A percentile compares a stretch with the other conserved stretches of the same genome.
Conservation (phyloP, 2,329 filamentous ascomycete genomes). For the Blumeria graminis region DNA sequence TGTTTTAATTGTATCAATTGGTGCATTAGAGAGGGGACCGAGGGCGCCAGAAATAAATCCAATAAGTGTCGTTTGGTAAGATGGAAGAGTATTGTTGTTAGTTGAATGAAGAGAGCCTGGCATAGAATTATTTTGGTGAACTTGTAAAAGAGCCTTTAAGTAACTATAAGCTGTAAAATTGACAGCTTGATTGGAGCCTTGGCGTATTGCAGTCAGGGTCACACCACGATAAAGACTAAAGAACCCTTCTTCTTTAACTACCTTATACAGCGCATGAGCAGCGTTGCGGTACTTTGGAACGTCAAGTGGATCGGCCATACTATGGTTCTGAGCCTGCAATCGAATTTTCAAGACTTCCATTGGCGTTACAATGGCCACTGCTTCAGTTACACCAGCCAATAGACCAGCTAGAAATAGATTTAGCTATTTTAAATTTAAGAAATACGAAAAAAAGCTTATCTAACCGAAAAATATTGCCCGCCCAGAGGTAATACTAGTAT, state of each 20-base stretch:
- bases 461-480: constrained; percentile 46
- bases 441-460: constrained; percentile 11
- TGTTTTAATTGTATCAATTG: constrained; percentile 98
- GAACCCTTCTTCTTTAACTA: constrained; percentile 73
- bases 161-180: constrained; percentile 98
- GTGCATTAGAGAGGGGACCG: constrained; percentile 86
- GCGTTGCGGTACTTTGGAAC: constrained; percentile 94
- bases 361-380: constrained; percentile 83
- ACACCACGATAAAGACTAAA: constrained; percentile 83
- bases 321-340: constrained; percentile 92
- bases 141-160: constrained; percentile 58
- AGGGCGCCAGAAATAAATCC: constrained; percentile 77
- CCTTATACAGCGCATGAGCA: constrained; percentile 60
- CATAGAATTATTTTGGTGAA: constrained; percentile 42
- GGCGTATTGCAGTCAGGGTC: constrained; percentile 71
- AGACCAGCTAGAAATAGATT: constrained; percentile 40
- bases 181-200: constrained; percentile 92
- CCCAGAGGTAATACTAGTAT: constrained; percentile 43
- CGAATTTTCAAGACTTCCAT: constrained; percentile 99
- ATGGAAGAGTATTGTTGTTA: constrained; percentile 39
- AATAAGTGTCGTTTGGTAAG: constrained; percentile 77
- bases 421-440: background rate
- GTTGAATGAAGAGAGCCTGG: background rate
- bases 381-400: constrained; percentile 82
- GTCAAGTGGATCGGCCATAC: constrained; percentile 88